Evolutionary conservation across 129 eudicot genomes (phyloP).

Genomic region (Rutidosis leptorrhynchoides): DNA sequence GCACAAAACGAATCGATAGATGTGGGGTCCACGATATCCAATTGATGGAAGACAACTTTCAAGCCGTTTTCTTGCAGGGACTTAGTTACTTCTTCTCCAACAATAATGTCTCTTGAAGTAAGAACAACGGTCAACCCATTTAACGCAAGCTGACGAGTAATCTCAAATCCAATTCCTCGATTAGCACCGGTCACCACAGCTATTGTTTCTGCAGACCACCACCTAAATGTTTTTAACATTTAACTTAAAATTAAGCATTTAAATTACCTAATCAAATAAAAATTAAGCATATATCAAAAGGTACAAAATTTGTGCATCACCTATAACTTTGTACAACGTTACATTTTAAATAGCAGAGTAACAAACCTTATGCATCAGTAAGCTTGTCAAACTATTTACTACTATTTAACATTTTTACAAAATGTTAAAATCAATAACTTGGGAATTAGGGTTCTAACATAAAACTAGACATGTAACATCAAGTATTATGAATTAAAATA

Average conservation of each 20-base stretch:
- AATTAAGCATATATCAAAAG: background rate
- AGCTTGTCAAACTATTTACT: background rate
- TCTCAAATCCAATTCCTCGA: conserved; percentile 95
- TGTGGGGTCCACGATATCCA: conserved; percentile 60
- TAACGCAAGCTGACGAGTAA: conserved; percentile 70
- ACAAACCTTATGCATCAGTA: background rate
- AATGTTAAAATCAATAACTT: background rate
- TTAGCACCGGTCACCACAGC: conserved; percentile 97
- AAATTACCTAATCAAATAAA: too few relatives aligned
- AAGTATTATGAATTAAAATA: background rate
- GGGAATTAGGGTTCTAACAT: background rate
- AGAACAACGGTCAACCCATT: conserved; percentile 81
- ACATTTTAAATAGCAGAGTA: background rate
- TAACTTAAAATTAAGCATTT: too few relatives aligned
- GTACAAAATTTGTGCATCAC: background rate
- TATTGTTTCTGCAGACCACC: conserved; percentile 84
- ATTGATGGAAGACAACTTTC: conserved; percentile 69
- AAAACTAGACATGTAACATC: background rate
- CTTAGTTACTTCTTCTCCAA: conserved; percentile 71
- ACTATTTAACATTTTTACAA: background rate
- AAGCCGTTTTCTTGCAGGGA: conserved; percentile 68
- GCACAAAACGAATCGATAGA: conserved; percentile 55
- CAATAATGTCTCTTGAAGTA: conserved; percentile 68
- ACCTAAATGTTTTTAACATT: conserved; percentile 41
- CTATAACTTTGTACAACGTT: background rate